Evolutionary conservation across 2,329 filamentous ascomycete genomes (phyloP), one percentile per base, ranked within the genome.

Genomic region (Trichoderma sp.): DNA sequence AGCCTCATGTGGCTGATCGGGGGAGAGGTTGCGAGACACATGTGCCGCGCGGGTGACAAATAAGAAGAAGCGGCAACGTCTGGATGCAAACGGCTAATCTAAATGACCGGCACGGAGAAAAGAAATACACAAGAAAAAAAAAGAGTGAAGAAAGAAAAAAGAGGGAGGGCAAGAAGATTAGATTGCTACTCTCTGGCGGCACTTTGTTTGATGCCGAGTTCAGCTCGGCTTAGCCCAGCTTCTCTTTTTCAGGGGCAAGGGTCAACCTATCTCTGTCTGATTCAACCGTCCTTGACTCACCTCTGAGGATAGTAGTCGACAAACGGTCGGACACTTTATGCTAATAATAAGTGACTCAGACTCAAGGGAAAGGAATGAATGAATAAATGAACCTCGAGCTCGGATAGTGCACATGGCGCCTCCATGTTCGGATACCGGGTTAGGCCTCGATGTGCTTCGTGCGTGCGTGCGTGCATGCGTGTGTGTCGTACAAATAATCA

Each of bases 1-100:
- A 71, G 67, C 67, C 67, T 71, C 67, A 71, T 71, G 67, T 71
- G 53, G 67, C 67, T 71, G 21, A 16, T 31, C 53, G 8, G 14
- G 67, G 66, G 66, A 18, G 21, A 41, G 60, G 24, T 14, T 59
- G 53, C 6, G 67, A 35, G 67, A 62, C 31, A 71, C 21, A 71
- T 27, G 50, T 41, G 50, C 38, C 35, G 38, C 38, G 38, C 18
- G 6, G 38, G 29, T 41, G 21, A 50, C 64, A 29, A 56, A 31
- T 69, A 31, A 41, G 64, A 53, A 6, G 24, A 11, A 6, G 18
- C 27, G 67, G 53, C 24, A 31, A n/a, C 24, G 29, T 31, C 29
- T 62, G 35, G 3, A 41, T 16, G 56, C 56, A 71, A 60, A 71
- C 56, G 53, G 56, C 14, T 33, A 24, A 16, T 3, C 16, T 1